These are phyloP conservation scores for Begonia fuchsioides DNA, from an alignment of 306 rosid species.

Conservation along the genomic window DNA sequence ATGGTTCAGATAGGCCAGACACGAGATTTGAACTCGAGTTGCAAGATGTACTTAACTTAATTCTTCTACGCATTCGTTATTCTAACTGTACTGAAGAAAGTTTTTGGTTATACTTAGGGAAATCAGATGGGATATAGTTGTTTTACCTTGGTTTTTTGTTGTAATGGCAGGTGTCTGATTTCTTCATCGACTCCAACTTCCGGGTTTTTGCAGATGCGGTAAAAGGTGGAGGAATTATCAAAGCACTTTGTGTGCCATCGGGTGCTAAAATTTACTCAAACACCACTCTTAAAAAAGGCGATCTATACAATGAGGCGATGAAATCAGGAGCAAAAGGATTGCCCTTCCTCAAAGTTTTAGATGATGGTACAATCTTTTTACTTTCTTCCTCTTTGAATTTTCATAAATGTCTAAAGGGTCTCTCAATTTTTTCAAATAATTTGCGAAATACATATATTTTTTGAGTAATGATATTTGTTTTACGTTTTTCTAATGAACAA, in stretches of 20 bases:
- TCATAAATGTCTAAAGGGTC: neutral
- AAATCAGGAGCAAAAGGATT: constrained; percentile 91
- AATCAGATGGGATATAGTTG: no score
- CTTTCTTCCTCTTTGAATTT: neutral
- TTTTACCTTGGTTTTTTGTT: constrained; percentile 4
- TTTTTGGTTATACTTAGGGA: no score
- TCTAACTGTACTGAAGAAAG: no score
- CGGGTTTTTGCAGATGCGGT: constrained; percentile 70
- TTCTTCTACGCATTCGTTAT: constrained; percentile 1
- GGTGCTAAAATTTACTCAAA: constrained; percentile 76
- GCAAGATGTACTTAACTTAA: constrained; percentile 54
- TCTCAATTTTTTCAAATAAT: neutral
- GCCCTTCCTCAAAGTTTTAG: constrained; percentile 73
- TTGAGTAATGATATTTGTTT: no score
- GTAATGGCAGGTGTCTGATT: constrained; percentile 66
- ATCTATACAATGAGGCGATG: constrained; percentile 51
- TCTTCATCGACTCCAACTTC: constrained; percentile 62
- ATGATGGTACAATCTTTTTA: constrained; percentile 42
- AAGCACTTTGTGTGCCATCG: constrained; percentile 61
- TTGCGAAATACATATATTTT: no score
- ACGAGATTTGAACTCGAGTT: constrained; percentile 80
- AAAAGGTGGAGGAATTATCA: constrained; percentile 59
- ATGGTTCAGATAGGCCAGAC: constrained; percentile 89
- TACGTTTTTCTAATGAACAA: neutral
- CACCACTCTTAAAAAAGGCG: constrained; percentile 82